These are phyloP conservation scores for Sugiyamaella pinicola DNA, from an alignment of 1,139 yeast genomes.

Conservation along the genomic window DNA sequence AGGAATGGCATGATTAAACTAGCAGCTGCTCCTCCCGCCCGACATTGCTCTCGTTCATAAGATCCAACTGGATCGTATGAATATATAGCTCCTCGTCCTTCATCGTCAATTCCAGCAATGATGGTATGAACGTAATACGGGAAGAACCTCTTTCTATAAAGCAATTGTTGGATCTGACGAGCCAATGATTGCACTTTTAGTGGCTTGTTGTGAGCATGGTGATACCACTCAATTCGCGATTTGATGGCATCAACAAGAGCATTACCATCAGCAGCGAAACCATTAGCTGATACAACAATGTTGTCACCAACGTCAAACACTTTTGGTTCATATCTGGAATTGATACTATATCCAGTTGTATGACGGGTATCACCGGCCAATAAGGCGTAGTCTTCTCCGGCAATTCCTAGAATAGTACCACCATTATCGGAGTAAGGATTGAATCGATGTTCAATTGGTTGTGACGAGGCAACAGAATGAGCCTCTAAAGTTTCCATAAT, in stretches of 20 bases:
- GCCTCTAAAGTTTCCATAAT: slow-evolving; percentile 27
- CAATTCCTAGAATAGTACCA: slow-evolving; percentile 95
- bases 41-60: slow-evolving; percentile 94
- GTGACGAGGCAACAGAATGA: slow-evolving; percentile 20
- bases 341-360: slow-evolving; percentile 90
- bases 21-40: slow-evolving; percentile 98
- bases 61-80: slow-evolving; percentile 98
- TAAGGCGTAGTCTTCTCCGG: slow-evolving; percentile 96
- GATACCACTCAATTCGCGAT: slow-evolving; percentile 88
- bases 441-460: slow-evolving; percentile 88
- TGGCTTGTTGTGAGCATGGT: slow-evolving; percentile 80
- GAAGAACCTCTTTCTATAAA: slow-evolving; percentile 92
- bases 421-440: slow-evolving; percentile 97
- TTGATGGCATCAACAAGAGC: slow-evolving; percentile 78
- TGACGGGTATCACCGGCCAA: slow-evolving; percentile 98
- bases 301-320: slow-evolving; percentile 89
- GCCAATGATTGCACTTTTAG: slow-evolving; percentile 77
- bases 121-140: slow-evolving; percentile 96
- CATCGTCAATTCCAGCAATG: slow-evolving; percentile 91
- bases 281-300: slow-evolving; percentile 87
- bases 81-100: slow-evolving; percentile 92
- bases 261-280: slow-evolving; percentile 93
- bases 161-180: slow-evolving; percentile 82
- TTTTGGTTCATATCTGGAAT: slow-evolving; percentile 90
- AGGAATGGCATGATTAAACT: slow-evolving; percentile 94